A percentile compares a stretch with the other conserved stretches of the same genome.
Evolutionary conservation across 2,329 filamentous ascomycete genomes (phyloP).

Genomic region (Arthroderma uncinatum): DNA sequence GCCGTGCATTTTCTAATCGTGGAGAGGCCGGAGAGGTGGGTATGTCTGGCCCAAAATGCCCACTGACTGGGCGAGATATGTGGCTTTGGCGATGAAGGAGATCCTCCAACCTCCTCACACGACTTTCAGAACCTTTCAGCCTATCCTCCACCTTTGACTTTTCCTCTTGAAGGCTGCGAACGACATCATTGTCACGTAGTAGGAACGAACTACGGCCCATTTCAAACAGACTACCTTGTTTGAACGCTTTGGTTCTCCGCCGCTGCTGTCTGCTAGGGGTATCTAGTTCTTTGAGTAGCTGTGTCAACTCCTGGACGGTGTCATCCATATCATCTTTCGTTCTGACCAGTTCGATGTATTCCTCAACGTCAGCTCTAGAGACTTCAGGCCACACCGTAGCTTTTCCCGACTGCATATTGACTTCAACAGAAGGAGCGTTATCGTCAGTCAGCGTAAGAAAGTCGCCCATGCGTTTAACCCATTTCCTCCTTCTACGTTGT

Average conservation of each 20-base stretch:
- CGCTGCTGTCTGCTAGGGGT: conserved; percentile 75
- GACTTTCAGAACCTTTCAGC: conserved; percentile 72
- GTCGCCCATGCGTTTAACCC: conserved; percentile 74
- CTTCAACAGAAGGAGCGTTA: conserved; percentile 64
- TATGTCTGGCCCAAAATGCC: conserved; percentile 37
- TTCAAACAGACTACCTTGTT: conserved; percentile 90
- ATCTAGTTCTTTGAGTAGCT: conserved; percentile 67
- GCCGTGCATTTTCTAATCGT: conserved; percentile 28
- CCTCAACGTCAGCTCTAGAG: conserved; percentile 62
- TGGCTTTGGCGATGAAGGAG: conserved; percentile 72
- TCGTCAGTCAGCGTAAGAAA: conserved; percentile 56
- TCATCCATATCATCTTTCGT: conserved; percentile 53
- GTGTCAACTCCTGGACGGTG: conserved; percentile 60
- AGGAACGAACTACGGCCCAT: conserved; percentile 78
- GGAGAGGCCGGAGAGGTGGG: conserved; percentile 34
- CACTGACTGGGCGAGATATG: conserved; percentile 42
- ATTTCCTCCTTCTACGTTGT: conserved; percentile 73
- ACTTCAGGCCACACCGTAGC: conserved; percentile 72
- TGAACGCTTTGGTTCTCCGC: conserved; percentile 83
- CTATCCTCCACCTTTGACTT: conserved; percentile 64
- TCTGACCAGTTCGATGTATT: conserved; percentile 58
- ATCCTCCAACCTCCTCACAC: conserved; percentile 83
- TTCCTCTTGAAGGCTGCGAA: conserved; percentile 67
- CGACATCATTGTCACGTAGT: conserved; percentile 74
- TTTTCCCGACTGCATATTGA: conserved; percentile 64